Evolutionary conservation across 2,329 filamentous ascomycete species (phyloP).

Genomic region (Cadophora luteo-olivacea): DNA sequence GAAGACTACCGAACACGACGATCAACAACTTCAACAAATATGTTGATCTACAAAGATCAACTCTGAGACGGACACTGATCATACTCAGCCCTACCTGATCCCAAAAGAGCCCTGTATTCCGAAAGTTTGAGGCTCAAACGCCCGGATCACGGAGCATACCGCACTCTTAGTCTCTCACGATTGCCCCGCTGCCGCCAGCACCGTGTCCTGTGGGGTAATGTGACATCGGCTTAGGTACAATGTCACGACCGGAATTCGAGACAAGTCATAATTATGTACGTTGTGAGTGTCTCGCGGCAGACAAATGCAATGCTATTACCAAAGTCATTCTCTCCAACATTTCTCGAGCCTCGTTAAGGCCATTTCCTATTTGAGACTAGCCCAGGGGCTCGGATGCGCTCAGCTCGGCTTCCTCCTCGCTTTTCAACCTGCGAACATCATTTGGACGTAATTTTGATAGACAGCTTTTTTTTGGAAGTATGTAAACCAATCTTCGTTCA

Average conservation of each 20-base stretch:
- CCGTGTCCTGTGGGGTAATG: not conserved
- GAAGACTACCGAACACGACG: too few relatives aligned
- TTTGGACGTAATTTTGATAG: not conserved
- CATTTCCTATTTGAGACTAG: not conserved
- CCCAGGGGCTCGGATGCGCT: not conserved
- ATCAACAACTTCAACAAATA: not conserved
- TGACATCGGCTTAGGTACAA: not conserved
- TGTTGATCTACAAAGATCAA: not conserved
- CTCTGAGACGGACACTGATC: not conserved
- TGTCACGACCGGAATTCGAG: not conserved
- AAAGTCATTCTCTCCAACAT: too few relatives aligned
- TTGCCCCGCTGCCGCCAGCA: not conserved
- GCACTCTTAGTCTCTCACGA: not conserved
- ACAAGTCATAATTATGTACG: not conserved
- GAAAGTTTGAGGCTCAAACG: not conserved
- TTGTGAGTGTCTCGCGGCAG: too few relatives aligned
- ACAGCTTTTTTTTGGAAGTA: not conserved
- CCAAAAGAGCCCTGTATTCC: not conserved
- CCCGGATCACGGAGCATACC: slow-evolving; percentile 10
- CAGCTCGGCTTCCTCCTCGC: not conserved
- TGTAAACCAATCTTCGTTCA: not conserved
- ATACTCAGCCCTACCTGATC: not conserved
- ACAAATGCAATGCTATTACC: too few relatives aligned
- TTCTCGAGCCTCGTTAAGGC: too few relatives aligned
- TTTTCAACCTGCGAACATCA: not conserved